Conservation (phyloP, 2,329 filamentous ascomycete genomes). For the Sporothrix schenckii region DNA sequence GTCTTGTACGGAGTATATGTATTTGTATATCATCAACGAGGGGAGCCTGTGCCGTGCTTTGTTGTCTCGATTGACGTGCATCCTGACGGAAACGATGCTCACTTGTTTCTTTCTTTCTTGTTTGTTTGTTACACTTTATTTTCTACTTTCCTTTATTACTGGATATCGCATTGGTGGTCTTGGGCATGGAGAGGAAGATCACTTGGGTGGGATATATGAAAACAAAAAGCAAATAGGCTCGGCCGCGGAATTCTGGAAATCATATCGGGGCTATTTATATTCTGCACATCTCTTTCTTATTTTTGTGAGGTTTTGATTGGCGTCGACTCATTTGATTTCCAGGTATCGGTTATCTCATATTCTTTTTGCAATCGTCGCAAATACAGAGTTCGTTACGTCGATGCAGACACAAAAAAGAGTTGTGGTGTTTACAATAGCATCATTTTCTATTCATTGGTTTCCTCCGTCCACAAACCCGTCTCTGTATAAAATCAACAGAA, state of each 20-base stretch:
- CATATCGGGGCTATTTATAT: background rate
- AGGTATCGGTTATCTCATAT: no score
- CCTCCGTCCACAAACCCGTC: no score
- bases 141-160: background rate
- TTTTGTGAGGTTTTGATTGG: no score
- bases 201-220: background rate
- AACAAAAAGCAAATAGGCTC: slow-evolving; percentile 24
- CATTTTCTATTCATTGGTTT: no score
- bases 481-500: no score
- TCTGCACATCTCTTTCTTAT: background rate
- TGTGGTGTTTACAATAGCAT: no score
- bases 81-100: background rate
- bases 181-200: slow-evolving; percentile 21
- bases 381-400: no score
- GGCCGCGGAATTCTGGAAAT: background rate
- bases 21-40: slow-evolving; percentile 19
- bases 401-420: no score
- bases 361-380: no score
- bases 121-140: background rate
- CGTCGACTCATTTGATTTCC: no score
- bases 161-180: slow-evolving; percentile 24
- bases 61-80: background rate
- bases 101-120: background rate
- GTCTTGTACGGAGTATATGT: slow-evolving; percentile 18
- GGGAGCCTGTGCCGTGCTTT: background rate